A percentile compares a stretch with the other conserved stretches of the same genome.
Conservation (phyloP, 352 stramenopile species). For the Pythium grandisporangium region DNA sequence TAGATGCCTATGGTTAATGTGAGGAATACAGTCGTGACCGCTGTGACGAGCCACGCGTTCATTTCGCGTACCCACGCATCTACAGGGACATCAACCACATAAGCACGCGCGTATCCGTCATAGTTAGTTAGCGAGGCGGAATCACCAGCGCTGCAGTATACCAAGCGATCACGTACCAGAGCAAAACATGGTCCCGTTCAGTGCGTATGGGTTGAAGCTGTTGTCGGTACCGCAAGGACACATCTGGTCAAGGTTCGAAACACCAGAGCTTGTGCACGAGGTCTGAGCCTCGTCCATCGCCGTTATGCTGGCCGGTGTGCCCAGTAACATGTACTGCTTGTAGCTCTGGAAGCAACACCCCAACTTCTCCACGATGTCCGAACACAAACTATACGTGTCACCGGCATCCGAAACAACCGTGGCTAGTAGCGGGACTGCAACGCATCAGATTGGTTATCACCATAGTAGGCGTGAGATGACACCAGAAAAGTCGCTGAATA, state of each 20-base stretch:
- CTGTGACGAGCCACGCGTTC: no score
- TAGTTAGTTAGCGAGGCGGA: no score
- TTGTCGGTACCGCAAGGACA: conserved; percentile 40
- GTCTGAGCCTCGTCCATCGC: conserved; percentile 40
- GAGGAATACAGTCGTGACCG: no score
- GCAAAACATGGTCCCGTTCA: conserved; percentile 47
- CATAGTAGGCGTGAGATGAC: no score
- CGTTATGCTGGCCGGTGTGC: conserved; percentile 34
- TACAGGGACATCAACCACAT: no score
- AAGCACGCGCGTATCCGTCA: no score
- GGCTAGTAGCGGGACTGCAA: conserved; percentile 54
- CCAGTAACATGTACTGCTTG: conserved; percentile 58
- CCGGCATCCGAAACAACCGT: conserved; percentile 38
- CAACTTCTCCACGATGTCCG: conserved; percentile 59
- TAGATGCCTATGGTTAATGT: no score
- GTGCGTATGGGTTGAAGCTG: conserved; percentile 43
- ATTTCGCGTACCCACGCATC: no score
- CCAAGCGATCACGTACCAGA: no score
- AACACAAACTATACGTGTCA: conserved; percentile 44
- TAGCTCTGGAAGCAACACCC: conserved; percentile 83
- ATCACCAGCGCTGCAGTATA: no score
- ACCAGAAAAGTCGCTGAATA: no score
- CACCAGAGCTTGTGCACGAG: conserved; percentile 29
- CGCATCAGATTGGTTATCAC: no score
- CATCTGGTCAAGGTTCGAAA: conserved; percentile 24